These are phyloP conservation scores for Helichrysum umbraculigerum DNA, from an alignment of 129 eudicot genomes.

Conservation along the genomic window DNA sequence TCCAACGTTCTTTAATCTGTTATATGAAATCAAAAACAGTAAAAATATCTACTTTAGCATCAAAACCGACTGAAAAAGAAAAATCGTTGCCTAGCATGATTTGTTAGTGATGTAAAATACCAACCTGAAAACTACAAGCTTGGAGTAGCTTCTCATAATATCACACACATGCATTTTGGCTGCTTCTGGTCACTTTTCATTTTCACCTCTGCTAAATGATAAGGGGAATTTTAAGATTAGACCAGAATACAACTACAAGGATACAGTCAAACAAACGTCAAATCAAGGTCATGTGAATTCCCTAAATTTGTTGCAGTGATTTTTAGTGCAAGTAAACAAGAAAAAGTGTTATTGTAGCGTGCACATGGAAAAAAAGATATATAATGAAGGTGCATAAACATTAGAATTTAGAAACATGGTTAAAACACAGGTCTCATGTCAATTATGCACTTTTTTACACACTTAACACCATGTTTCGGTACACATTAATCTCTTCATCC, in stretches of 20 bases:
- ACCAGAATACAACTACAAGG: not conserved
- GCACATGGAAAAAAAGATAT: not conserved
- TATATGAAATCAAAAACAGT: not conserved
- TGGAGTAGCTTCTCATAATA: conserved; percentile 51
- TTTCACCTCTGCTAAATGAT: conserved; percentile 58
- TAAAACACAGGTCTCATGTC: not conserved
- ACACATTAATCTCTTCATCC: not conserved
- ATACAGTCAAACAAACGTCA: conserved; percentile 4
- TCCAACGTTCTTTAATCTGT: conserved; percentile 34
- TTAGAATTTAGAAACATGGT: not conserved
- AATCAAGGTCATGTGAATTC: not conserved
- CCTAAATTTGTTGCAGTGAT: not conserved
- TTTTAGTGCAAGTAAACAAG: not conserved
- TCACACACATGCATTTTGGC: conserved; percentile 68
- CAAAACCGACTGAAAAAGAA: not conserved
- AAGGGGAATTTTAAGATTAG: not conserved
- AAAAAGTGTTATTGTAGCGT: not conserved
- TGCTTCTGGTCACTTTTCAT: conserved; percentile 43
- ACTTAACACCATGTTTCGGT: not conserved
- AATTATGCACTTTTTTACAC: conserved; percentile 4
- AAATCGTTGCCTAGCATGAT: not conserved
- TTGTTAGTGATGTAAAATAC: not conserved
- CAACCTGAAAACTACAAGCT: conserved; percentile 30
- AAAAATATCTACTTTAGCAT: not conserved
- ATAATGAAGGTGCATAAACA: not conserved